Conservation (phyloP, 148 eudicot species). For the Dysphania ambrosioides region DNA sequence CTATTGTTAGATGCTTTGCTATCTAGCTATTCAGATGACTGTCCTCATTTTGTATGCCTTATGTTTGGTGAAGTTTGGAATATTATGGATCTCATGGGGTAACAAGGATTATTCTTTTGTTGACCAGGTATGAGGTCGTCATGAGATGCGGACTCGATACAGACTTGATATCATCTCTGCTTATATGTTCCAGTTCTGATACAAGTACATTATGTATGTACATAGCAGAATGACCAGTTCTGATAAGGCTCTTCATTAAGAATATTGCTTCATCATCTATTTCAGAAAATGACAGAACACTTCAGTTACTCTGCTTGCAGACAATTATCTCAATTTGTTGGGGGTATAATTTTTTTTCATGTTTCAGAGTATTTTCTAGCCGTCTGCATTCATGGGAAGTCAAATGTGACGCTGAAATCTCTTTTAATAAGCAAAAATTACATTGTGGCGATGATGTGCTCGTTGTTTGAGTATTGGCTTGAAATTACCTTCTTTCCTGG, state of each 20-base stretch:
- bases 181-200: background rate
- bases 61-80: background rate
- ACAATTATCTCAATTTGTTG: constrained; percentile 58
- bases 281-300: constrained; percentile 40
- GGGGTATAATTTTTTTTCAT: constrained; percentile 69
- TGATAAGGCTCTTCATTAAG: background rate
- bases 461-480: constrained; percentile 62
- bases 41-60: background rate
- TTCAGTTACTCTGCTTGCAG: constrained; percentile 53
- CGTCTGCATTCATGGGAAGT: constrained; percentile 53
- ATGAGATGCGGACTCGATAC: background rate
- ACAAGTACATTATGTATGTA: background rate
- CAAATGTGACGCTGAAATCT: constrained; percentile 58
- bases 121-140: constrained; percentile 3
- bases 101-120: constrained; percentile 2
- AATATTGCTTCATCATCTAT: background rate
- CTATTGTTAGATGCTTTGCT: background rate
- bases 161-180: constrained; percentile 1
- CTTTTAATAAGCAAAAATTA: constrained; percentile 74
- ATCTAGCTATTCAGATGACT: background rate
- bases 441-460: constrained; percentile 60
- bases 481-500: constrained; percentile 67
- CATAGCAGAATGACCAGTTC: constrained; percentile 7
- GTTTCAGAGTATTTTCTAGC: constrained; percentile 69
- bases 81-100: background rate